Evolutionary conservation across 352 stramenopile species (phyloP).

Genomic region (Globisporangium megalacanthum): DNA sequence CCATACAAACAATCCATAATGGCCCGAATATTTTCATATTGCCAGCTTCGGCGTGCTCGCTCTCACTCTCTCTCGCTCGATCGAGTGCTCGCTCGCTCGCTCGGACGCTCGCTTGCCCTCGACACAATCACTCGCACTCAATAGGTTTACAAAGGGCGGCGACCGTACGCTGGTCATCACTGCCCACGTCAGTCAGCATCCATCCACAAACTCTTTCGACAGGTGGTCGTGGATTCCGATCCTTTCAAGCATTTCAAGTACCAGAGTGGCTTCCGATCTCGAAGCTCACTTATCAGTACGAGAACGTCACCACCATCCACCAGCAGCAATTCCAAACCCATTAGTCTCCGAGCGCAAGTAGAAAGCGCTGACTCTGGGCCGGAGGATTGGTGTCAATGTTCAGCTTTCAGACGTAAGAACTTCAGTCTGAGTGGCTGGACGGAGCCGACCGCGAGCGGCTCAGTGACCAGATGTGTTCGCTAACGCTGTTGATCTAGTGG

Average conservation of each 20-base stretch:
- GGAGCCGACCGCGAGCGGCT: conserved; percentile 25
- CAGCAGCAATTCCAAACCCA: conserved; percentile 7
- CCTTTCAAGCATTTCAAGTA: not conserved
- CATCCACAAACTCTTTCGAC: too few relatives aligned
- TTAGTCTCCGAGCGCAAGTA: conserved; percentile 3
- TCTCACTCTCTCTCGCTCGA: too few relatives aligned
- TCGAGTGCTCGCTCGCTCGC: too few relatives aligned
- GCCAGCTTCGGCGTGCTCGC: too few relatives aligned
- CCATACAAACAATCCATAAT: too few relatives aligned
- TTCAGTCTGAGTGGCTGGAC: not conserved
- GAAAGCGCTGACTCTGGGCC: not conserved
- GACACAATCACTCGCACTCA: too few relatives aligned
- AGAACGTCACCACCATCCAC: conserved; percentile 1
- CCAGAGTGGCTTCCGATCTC: not conserved
- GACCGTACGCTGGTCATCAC: too few relatives aligned
- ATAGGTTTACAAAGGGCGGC: too few relatives aligned
- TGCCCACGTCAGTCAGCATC: not conserved
- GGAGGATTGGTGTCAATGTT: not conserved
- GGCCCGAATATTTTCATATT: not conserved
- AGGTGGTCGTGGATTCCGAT: not conserved
- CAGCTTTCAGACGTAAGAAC: conserved; percentile 8
- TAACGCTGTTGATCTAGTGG: conserved; percentile 50
- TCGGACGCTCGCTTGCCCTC: too few relatives aligned
- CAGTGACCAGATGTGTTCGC: conserved; percentile 47
- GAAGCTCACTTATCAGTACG: too few relatives aligned